Evolutionary conservation across 768 basidiomycete genomes (phyloP).

Genomic region (Russula virescens): DNA sequence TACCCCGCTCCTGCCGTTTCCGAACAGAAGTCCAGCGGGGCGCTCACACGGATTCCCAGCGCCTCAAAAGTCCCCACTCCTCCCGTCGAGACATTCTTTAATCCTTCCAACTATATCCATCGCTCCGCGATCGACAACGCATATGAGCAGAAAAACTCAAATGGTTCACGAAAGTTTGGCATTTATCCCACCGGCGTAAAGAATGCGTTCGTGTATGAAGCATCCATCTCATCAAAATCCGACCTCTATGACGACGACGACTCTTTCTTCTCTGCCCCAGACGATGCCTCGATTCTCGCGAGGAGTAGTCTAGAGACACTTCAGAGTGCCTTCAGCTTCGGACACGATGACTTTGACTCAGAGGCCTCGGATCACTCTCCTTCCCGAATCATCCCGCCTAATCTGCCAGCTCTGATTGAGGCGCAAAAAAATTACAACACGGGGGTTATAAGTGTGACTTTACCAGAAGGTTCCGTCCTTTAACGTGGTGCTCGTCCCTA

Average conservation of each 20-base stretch:
- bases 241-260: slow-evolving; percentile 22
- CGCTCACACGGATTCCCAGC: slow-evolving; percentile 9
- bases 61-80: slow-evolving; percentile 10
- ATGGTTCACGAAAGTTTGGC: slow-evolving; percentile 17
- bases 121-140: slow-evolving; percentile 19
- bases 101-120: slow-evolving; percentile 16
- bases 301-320: slow-evolving; percentile 23
- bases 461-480: slow-evolving; percentile 19
- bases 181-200: slow-evolving; percentile 22
- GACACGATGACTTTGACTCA: slow-evolving; percentile 3
- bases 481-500: neutral
- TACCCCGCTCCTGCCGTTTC: neutral
- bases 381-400: slow-evolving; percentile 19
- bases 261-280: slow-evolving; percentile 21
- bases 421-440: slow-evolving; percentile 17
- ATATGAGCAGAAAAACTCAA: slow-evolving; percentile 19
- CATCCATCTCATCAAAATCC: slow-evolving; percentile 24
- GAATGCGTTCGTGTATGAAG: slow-evolving; percentile 23
- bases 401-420: slow-evolving; percentile 24
- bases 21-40: slow-evolving; percentile 10
- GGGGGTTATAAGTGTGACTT: slow-evolving; percentile 19
- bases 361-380: slow-evolving; percentile 14
- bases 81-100: slow-evolving; percentile 16
- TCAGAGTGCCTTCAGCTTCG: slow-evolving; percentile 9
- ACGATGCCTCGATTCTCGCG: slow-evolving; percentile 21